Base-by-base conservation (phyloP, 352 stramenopile genomes). In the Peronospora tabacina region DNA sequence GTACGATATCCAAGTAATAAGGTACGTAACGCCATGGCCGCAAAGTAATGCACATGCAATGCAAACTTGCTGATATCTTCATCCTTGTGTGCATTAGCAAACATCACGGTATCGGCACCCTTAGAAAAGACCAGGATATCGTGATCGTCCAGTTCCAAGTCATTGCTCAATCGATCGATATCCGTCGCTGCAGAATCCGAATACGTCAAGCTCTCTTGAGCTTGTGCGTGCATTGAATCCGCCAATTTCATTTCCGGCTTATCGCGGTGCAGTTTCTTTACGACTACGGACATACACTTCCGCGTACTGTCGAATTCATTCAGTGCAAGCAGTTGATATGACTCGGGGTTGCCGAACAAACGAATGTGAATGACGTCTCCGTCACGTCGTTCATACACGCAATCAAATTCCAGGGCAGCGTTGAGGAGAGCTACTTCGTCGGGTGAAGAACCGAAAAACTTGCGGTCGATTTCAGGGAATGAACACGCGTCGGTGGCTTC, bases 61-160 rank as follows among this genome's bases (percentile, higher is more conserved):
- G 72, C 78, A 2, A 91, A 51, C 30, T 86, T 85, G 43, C 65
- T 88, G 17, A 88, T 83, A 43, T 89, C 80, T 44, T 87, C 74
- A 7, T 72, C 65, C 26, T 82, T 85, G 26, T 60, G 63, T 3
- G 74, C 73, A 35, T 85, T 87, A 0, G 68, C 71, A 34, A 96
- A 94, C 85, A 96, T 95, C 5, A 94, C 66, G 0, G 80, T 94
- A 52, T 96, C 87, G 9, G 87, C 82, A 7, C 87, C 87, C 59
- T 96, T 96, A 12, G 71, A 86, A 37, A 91, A 95, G 0, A 94
- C 64, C 2, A 87, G 66, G 12, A 93, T 74, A 3, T 85, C 75
- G 12, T 82, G 68, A 0, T 78, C 55, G 33, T 73, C 45, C 1
- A 57, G 44, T 13, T 74, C 55, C 0, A 3, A 58, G 0, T 58